Evolutionary conservation across 2,329 filamentous ascomycete genomes (phyloP).

Genomic region (Clarireedia homoeocarpa): DNA sequence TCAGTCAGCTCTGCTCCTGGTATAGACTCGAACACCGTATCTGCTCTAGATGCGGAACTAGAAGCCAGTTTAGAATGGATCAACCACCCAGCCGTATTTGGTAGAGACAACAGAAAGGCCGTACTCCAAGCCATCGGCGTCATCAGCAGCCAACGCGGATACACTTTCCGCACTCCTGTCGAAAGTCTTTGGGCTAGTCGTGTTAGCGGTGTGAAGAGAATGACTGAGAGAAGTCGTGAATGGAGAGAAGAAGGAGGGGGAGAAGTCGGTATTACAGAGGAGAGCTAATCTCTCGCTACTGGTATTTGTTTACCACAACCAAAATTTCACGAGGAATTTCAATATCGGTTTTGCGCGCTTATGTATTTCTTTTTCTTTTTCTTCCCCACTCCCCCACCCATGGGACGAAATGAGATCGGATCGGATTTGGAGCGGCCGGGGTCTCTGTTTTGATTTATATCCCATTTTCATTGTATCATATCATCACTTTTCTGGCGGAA

Average conservation of each 20-base stretch:
- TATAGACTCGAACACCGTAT: slow-evolving; percentile 77
- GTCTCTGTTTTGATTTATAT: not conserved
- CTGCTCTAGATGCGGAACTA: slow-evolving; percentile 83
- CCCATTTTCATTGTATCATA: not conserved
- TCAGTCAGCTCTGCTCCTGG: slow-evolving; percentile 53
- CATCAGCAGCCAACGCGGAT: slow-evolving; percentile 87
- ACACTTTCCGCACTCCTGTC: slow-evolving; percentile 84
- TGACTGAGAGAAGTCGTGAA: slow-evolving; percentile 78
- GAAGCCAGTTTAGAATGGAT: slow-evolving; percentile 95
- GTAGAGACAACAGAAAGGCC: slow-evolving; percentile 87
- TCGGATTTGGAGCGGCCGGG: not conserved
- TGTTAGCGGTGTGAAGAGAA: slow-evolving; percentile 68
- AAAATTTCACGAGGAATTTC: not conserved
- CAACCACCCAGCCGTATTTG: slow-evolving; percentile 90
- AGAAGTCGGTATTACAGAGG: slow-evolving; percentile 29
- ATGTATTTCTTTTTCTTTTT: not conserved
- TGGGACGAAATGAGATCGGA: not conserved
- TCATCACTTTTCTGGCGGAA: not conserved
- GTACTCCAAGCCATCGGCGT: slow-evolving; percentile 95
- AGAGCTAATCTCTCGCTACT: slow-evolving; percentile 17
- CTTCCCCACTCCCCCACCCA: not conserved
- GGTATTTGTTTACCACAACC: no score
- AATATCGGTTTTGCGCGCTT: not conserved
- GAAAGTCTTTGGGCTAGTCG: slow-evolving; percentile 85
- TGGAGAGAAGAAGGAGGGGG: slow-evolving; percentile 71